phyloP scores from a whole-genome alignment of 2,329 filamentous ascomycete species.

The Thielaviopsis cerberus region DNA sequence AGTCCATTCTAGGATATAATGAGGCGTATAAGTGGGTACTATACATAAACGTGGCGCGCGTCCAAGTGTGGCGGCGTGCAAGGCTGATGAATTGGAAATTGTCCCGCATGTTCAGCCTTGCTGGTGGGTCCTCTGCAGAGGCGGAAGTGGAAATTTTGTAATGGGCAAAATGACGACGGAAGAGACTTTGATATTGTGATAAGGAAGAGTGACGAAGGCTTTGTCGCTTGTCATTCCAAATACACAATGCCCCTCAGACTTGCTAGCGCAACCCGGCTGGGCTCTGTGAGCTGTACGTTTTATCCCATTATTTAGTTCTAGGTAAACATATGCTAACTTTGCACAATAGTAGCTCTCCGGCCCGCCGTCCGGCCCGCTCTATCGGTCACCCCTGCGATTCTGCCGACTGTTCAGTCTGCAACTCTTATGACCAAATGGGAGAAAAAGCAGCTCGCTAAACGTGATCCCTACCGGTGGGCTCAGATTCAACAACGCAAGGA shows the following conservation, averaged over 20 bases:
- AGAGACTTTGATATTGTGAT: conserved; percentile 3
- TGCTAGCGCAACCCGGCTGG: conserved; percentile 39
- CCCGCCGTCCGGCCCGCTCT: conserved; percentile 28
- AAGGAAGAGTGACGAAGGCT: conserved; percentile 1
- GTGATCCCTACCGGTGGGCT: conserved; percentile 66
- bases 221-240: not conserved
- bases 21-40: not conserved
- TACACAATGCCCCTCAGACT: conserved; percentile 49
- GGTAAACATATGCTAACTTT: conserved; percentile 11
- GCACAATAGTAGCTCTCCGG: conserved; percentile 38
- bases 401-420: conserved; percentile 46
- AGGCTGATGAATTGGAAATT: conserved; percentile 1
- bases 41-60: no score
- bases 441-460: conserved; percentile 45
- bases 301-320: conserved; percentile 11
- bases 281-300: conserved; percentile 39
- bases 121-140: conserved; percentile 5
- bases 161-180: conserved; percentile 1
- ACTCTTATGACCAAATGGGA: conserved; percentile 39
- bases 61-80: not conserved
- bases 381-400: conserved; percentile 25
- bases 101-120: conserved; percentile 10
- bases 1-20: not conserved
- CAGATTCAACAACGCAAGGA: conserved; percentile 70
- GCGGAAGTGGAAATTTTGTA: conserved; percentile 12